Evolutionary conservation across 2,329 filamentous ascomycete genomes (phyloP), one percentile per base, ranked within the genome.

Genomic region (Domatiomyces catenatus): DNA sequence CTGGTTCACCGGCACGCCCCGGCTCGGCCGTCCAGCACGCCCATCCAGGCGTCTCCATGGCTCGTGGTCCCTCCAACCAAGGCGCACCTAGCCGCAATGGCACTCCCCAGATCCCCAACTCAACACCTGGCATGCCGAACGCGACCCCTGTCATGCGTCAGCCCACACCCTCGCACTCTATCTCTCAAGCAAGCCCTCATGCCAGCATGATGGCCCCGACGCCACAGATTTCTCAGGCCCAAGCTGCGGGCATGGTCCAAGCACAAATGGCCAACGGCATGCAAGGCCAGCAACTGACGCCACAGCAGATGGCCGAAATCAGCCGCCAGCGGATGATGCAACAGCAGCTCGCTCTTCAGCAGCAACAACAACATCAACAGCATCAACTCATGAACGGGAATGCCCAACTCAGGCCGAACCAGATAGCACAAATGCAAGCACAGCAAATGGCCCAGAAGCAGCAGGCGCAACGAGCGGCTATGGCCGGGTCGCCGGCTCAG

Each of bases 61-160:
- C 63, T 17, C 60, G 68, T 42, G 67, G 64, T 10, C 62, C 67
- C 48, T 71, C 69, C 52, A 67, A 71, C 47, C 69, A 71, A 62
- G 69, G 68, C 26, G 67, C 65, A 18, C 54, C 52, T 2, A 72
- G 70, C 52, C 66, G 69, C 49, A 66, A 73, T 51, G 69, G 70
- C 8, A 73, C 71, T 17, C 71, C 71, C 3, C 69, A 71, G 53
- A 69, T 73, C 62, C 62, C 65, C 6, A 67, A 71, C 47, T 66
- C 68, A 42, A 72, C 70, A 2, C 69, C 70, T 8, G 67, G 67
- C 19, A 66, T 70, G 62, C 66, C 66, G 18, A 69, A 72, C 51
- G 67, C 69, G 19, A 73, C 71, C 3, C 71, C 71, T 3, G 63
- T 70, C 6, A 69, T 73, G 64, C 65, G 69, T 48, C 70, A 72